Conservation (phyloP, 1,139 yeast species). For the Eremothecium coryli region DNA sequence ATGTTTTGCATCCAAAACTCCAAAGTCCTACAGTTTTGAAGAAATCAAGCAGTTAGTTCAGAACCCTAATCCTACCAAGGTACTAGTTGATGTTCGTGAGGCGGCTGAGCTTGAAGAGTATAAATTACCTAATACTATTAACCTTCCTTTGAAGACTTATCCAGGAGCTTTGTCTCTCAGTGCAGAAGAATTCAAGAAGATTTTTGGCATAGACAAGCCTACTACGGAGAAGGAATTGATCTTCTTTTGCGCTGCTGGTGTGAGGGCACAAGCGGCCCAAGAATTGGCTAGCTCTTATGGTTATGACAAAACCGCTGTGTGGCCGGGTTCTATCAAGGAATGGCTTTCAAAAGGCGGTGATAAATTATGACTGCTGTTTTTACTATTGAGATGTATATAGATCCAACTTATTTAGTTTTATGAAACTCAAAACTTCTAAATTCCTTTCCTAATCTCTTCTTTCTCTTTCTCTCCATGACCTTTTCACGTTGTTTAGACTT, state of each 20-base stretch:
- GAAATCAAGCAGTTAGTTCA: constrained; percentile 45
- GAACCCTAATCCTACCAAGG: constrained; percentile 36
- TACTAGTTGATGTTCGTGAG: constrained; percentile 86
- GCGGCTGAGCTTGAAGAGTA: constrained; percentile 66
- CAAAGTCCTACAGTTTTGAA: constrained; percentile 44
- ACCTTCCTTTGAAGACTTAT: constrained; percentile 80
- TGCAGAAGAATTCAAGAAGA: constrained; percentile 67
- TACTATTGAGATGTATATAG: not conserved
- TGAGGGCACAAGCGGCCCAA: constrained; percentile 84
- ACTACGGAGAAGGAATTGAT: constrained; percentile 58
- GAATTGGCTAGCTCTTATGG: constrained; percentile 88
- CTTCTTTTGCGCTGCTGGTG: constrained; percentile 90
- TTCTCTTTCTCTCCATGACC: constrained; percentile 87
- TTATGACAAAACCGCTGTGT: constrained; percentile 65
- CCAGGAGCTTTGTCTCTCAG: constrained; percentile 89
- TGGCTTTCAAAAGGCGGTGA: constrained; percentile 50
- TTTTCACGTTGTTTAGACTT: constrained; percentile 73
- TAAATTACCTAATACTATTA: constrained; percentile 72
- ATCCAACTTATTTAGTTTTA: no score
- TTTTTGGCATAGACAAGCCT: constrained; percentile 84
- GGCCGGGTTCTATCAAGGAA: constrained; percentile 77
- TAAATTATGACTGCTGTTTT: constrained; percentile 7
- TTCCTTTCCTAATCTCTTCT: constrained; percentile 87
- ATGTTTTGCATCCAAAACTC: constrained; percentile 13
- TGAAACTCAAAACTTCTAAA: constrained; percentile 67